Evolutionary conservation across 83 land plant genomes (phyloP).

Genomic region (Thuja plicata): DNA sequence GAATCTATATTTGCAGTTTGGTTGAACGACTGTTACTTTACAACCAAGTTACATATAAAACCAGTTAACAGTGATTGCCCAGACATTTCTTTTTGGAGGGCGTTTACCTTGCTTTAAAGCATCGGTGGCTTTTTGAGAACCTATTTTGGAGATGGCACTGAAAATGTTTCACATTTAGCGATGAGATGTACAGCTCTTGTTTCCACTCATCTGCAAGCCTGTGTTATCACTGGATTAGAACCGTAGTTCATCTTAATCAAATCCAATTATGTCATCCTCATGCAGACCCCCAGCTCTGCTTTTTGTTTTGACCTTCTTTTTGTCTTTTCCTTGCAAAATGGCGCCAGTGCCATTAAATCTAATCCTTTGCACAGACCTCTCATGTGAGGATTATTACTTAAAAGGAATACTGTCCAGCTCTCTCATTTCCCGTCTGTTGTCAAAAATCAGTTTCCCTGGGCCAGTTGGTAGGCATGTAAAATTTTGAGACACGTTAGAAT

Average conservation of each 20-base stretch:
- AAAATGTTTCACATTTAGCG: background rate
- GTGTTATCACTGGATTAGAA: background rate
- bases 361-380: background rate
- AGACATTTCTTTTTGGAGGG: background rate
- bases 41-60: background rate
- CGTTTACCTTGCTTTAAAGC: background rate
- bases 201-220: background rate
- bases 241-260: background rate
- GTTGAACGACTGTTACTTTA: background rate
- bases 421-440: background rate
- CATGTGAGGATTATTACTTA: background rate
- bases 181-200: background rate
- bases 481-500: background rate
- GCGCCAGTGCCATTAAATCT: background rate
- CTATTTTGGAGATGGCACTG: background rate
- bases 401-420: background rate
- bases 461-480: background rate
- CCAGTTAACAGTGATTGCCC: background rate
- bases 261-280: background rate
- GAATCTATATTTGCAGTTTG: background rate
- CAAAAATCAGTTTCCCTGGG: background rate
- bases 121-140: background rate
- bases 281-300: background rate
- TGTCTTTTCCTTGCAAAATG: background rate
- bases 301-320: background rate